Percentiles rank a stretch among this genome's conserved stretches.
These are phyloP conservation scores for Suillus paluster DNA, from an alignment of 768 basidiomycete species.

Conservation along the genomic window DNA sequence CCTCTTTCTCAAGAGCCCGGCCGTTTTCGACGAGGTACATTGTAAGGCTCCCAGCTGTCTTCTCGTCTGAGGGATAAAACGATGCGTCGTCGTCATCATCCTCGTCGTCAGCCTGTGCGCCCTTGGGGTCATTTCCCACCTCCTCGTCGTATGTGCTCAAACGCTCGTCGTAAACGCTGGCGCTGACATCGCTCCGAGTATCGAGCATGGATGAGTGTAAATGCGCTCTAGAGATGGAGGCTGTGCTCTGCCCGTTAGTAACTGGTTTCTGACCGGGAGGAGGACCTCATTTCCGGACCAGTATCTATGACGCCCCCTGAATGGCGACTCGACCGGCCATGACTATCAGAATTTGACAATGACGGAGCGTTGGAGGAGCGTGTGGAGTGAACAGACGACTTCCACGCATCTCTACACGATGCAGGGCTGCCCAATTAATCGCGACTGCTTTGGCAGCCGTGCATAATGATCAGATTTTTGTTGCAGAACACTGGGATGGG, in stretches of 20 bases:
- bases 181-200: background rate
- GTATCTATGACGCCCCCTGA: constrained; percentile 13
- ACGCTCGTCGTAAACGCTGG: constrained; percentile 11
- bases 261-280: constrained; percentile 23
- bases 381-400: no score
- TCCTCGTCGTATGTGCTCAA: constrained; percentile 4
- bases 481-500: no score
- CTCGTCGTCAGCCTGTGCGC: constrained; percentile 20
- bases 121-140: background rate
- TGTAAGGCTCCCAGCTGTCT: constrained; percentile 38
- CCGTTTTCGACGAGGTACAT: constrained; percentile 37
- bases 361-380: constrained; percentile 11
- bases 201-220: background rate
- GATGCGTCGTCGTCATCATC: constrained; percentile 27
- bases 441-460: no score
- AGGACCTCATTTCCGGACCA: constrained; percentile 26
- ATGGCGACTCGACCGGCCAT: constrained; percentile 10
- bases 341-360: constrained; percentile 15
- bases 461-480: no score
- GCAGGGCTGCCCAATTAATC: no score
- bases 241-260: constrained; percentile 19
- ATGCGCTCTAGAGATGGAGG: constrained; percentile 1
- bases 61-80: constrained; percentile 26
- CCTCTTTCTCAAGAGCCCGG: constrained; percentile 23
- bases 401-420: no score